Percentiles rank a stretch among this genome's conserved stretches.
phyloP scores from a whole-genome alignment of 495 filamentous ascomycete species.

The Neurospora pannonica region DNA sequence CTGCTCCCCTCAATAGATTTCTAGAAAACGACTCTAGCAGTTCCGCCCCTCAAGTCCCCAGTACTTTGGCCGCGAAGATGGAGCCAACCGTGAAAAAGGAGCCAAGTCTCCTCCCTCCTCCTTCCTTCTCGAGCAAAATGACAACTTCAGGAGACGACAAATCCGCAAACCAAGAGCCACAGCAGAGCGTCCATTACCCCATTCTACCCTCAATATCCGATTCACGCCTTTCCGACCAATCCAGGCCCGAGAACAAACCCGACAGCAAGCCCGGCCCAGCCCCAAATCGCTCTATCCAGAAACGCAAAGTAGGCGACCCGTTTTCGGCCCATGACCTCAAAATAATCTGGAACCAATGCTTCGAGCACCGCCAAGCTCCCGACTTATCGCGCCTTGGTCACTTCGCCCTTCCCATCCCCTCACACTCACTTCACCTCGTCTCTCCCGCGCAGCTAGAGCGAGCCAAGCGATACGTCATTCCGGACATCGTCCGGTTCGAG shows the following conservation, averaged over 20 bases:
- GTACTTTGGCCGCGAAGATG: neutral
- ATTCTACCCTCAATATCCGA: neutral
- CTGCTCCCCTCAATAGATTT: neutral
- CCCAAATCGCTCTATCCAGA: neutral
- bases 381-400: neutral
- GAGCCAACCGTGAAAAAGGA: neutral
- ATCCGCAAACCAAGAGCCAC: neutral
- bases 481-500: neutral
- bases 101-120: neutral
- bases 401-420: neutral
- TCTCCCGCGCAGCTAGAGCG: neutral
- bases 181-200: neutral
- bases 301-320: neutral
- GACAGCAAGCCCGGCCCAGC: neutral
- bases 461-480: neutral
- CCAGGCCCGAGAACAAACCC: neutral
- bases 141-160: neutral
- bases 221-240: neutral
- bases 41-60: neutral
- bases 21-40: neutral
- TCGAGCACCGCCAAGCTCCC: neutral
- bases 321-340: neutral
- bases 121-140: neutral
- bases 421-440: neutral
- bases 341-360: neutral